A percentile compares a stretch with the other conserved stretches of the same genome.
Evolutionary conservation across 805 yeast genomes (phyloP).

Genomic region (Blastobotrys chiropterorum): DNA sequence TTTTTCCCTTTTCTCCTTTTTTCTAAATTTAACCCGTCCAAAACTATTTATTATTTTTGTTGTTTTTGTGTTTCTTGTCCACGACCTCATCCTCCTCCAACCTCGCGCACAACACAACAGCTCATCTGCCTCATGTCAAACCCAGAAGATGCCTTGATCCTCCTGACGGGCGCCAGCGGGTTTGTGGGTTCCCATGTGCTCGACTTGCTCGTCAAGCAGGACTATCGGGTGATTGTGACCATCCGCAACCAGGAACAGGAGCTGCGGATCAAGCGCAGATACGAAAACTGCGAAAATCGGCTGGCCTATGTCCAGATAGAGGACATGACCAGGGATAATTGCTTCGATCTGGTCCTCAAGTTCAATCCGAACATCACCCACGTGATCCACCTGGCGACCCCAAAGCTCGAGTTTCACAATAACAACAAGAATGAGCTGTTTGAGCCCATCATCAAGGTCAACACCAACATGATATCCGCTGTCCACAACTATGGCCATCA

Average conservation of each 20-base stretch:
- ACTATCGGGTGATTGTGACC: slow-evolving; percentile 41
- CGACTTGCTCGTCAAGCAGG: slow-evolving; percentile 33
- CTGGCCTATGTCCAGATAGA: slow-evolving; percentile 42
- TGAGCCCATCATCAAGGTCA: slow-evolving; percentile 52
- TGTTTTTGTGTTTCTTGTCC: too few relatives aligned
- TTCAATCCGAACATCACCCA: slow-evolving; percentile 43
- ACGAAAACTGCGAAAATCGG: slow-evolving; percentile 27
- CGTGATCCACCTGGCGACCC: slow-evolving; percentile 59
- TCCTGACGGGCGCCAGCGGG: slow-evolving; percentile 48
- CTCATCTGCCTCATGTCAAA: not conserved
- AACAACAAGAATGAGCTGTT: slow-evolving; percentile 34
- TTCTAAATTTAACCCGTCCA: not conserved
- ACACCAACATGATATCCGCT: slow-evolving; percentile 45
- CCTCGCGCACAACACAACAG: not conserved
- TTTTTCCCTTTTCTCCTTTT: not conserved
- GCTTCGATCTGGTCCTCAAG: slow-evolving; percentile 38
- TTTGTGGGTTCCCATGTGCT: slow-evolving; percentile 43
- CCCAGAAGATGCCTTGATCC: slow-evolving; percentile 17
- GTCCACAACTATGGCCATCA: slow-evolving; percentile 36
- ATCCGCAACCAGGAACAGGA: slow-evolving; percentile 39
- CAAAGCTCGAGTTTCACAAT: slow-evolving; percentile 28
- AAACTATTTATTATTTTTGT: too few relatives aligned
- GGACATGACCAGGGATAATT: slow-evolving; percentile 35
- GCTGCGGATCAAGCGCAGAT: slow-evolving; percentile 14
- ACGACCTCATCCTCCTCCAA: not conserved